A percentile compares a stretch with the other conserved stretches of the same genome.
Evolutionary conservation across 441 rosid genomes (phyloP).

Genomic region (Aquilaria agallochum): DNA sequence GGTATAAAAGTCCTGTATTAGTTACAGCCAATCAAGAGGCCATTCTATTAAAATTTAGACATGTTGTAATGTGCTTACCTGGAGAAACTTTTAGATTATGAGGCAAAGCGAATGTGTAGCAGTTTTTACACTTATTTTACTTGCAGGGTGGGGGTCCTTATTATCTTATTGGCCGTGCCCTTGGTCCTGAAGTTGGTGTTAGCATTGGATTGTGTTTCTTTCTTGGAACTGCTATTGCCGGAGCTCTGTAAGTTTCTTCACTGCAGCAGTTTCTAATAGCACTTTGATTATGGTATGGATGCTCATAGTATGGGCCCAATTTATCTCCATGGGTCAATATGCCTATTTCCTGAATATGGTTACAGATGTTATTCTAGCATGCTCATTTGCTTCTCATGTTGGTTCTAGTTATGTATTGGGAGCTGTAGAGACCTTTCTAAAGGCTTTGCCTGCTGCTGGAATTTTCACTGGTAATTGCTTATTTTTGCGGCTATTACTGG

Average conservation of each 20-base stretch:
- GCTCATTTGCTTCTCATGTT: slow-evolving; percentile 21
- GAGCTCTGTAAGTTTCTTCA: slow-evolving; percentile 86
- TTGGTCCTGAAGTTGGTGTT: slow-evolving; percentile 99
- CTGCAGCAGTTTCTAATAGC: slow-evolving; percentile 5
- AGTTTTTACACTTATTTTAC: slow-evolving; percentile 7
- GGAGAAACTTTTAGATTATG: too few species aligned
- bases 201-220: slow-evolving; percentile 99
- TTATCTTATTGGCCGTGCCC: slow-evolving; percentile 99
- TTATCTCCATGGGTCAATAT: too few species aligned
- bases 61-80: too few species aligned
- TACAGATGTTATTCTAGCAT: too few species aligned
- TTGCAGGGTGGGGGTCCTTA: slow-evolving; percentile 98
- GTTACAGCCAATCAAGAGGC: too few species aligned
- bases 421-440: slow-evolving; percentile 97
- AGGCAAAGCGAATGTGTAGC: too few species aligned
- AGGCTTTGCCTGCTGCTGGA: slow-evolving; percentile 97
- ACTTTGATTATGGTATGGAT: too few species aligned
- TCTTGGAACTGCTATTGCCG: slow-evolving; percentile 99
- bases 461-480: slow-evolving; percentile 71
- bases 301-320: too few species aligned
- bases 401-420: slow-evolving; percentile 90
- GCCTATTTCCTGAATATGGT: too few species aligned
- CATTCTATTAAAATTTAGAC: too few species aligned
- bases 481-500: too few species aligned
- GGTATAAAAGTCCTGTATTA: too few species aligned